Conservation (phyloP, 805 yeast species). For the Sugiyamaella mastotermitis region DNA sequence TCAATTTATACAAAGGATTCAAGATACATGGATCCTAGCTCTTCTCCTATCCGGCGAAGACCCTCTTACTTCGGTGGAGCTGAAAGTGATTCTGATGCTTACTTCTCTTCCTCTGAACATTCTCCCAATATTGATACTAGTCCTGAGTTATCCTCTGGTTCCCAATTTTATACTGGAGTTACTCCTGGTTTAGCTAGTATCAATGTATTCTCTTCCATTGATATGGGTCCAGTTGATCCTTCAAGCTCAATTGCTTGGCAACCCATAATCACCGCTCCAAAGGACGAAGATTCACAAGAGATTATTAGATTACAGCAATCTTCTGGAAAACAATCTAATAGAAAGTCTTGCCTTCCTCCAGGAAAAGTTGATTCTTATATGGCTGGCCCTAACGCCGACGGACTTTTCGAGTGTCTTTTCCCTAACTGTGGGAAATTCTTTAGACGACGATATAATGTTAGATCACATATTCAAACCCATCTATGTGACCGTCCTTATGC, state of each 20-base stretch:
- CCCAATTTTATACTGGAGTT: constrained; percentile 15
- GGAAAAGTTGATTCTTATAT: constrained; percentile 84
- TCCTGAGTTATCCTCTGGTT: constrained; percentile 15
- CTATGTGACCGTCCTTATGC: constrained; percentile 87
- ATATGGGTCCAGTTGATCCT: constrained; percentile 15
- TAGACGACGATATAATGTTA: constrained; percentile 81
- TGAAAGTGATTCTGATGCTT: constrained; percentile 20
- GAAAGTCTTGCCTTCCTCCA: constrained; percentile 67
- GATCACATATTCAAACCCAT: constrained; percentile 97
- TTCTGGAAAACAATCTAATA: constrained; percentile 32
- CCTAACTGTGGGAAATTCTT: constrained; percentile 77
- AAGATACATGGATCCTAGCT: constrained; percentile 14
- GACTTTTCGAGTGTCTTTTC: constrained; percentile 67
- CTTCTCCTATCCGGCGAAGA: constrained; percentile 13
- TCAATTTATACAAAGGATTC: constrained; percentile 4
- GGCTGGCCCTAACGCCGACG: constrained; percentile 70
- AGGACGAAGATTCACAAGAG: constrained; percentile 26
- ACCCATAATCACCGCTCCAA: constrained; percentile 32
- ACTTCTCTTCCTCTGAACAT: constrained; percentile 18
- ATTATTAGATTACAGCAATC: constrained; percentile 27
- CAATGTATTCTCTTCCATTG: constrained; percentile 19
- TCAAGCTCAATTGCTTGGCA: constrained; percentile 34
- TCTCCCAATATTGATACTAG: constrained; percentile 18
- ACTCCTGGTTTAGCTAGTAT: constrained; percentile 16
- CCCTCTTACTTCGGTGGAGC: constrained; percentile 4